Evolutionary conservation across 768 basidiomycete species (phyloP).

Genomic region (Hortiboletus campestris): DNA sequence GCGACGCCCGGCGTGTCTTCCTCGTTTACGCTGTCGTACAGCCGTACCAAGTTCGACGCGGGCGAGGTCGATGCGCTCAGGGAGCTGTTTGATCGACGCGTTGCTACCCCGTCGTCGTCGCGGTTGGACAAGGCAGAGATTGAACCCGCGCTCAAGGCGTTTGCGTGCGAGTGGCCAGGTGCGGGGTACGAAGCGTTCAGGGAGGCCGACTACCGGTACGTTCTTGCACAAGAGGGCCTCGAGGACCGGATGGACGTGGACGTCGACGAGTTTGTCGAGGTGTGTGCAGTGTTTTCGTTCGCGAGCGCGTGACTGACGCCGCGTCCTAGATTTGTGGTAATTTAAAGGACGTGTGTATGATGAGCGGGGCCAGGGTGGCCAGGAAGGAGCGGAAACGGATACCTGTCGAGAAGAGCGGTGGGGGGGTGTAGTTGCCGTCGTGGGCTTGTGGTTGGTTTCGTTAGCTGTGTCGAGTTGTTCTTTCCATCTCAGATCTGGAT

Average conservation of each 20-base stretch:
- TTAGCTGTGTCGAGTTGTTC: too few relatives aligned
- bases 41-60: constrained; percentile 53
- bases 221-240: constrained; percentile 75
- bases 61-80: constrained; percentile 46
- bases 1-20: not conserved
- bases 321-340: constrained; percentile 62
- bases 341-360: constrained; percentile 63
- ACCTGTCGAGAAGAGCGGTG: constrained; percentile 40
- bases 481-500: too few relatives aligned
- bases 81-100: constrained; percentile 32
- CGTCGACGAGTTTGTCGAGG: constrained; percentile 89
- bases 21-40: constrained; percentile 34
- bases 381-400: constrained; percentile 46
- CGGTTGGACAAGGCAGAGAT: constrained; percentile 40
- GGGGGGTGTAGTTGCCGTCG: constrained; percentile 26
- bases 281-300: not conserved
- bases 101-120: not conserved
- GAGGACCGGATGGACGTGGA: constrained; percentile 53
- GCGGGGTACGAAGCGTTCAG: constrained; percentile 59
- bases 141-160: constrained; percentile 42
- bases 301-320: constrained; percentile 33
- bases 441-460: too few relatives aligned
- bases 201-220: constrained; percentile 67
- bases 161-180: constrained; percentile 34
- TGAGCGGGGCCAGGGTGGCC: constrained; percentile 32